These are phyloP conservation scores for Pseudozyma hubeiensis DNA, from an alignment of 1,284 basidiomycete species.

Conservation along the genomic window DNA sequence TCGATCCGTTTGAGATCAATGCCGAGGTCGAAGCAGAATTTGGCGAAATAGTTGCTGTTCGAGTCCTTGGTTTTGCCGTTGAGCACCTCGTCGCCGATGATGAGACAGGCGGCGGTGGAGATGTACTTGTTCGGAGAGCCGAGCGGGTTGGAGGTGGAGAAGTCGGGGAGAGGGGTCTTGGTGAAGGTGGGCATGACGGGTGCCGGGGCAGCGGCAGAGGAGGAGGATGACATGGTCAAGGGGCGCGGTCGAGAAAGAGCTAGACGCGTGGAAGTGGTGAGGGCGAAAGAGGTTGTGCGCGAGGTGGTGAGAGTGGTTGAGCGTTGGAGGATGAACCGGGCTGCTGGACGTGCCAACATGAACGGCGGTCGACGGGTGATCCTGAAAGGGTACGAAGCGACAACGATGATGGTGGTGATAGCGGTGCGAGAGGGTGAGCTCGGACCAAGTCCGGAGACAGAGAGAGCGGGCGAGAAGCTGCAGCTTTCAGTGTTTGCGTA, in stretches of 20 bases:
- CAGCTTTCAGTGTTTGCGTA: slow-evolving; percentile 15
- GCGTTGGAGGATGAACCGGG: neutral
- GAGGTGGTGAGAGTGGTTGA: neutral
- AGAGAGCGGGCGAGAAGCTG: neutral
- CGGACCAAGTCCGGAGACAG: slow-evolving; percentile 13
- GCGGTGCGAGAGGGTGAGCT: neutral
- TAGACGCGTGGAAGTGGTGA: neutral
- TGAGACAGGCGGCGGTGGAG: slow-evolving; percentile 58
- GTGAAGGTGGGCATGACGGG: slow-evolving; percentile 48
- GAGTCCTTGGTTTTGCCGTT: slow-evolving; percentile 81
- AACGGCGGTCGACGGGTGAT: neutral
- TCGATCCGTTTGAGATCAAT: slow-evolving; percentile 75
- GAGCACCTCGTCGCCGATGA: slow-evolving; percentile 76
- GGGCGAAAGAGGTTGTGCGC: neutral
- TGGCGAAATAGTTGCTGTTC: slow-evolving; percentile 76
- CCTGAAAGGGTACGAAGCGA: neutral
- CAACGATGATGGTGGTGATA: neutral
- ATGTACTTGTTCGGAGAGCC: slow-evolving; percentile 48
- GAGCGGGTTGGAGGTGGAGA: slow-evolving; percentile 40
- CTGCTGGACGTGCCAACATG: slow-evolving; percentile 12
- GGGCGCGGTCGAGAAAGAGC: neutral
- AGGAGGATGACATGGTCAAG: slow-evolving; percentile 7
- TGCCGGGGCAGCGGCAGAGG: neutral
- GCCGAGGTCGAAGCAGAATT: slow-evolving; percentile 65
- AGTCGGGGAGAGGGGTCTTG: slow-evolving; percentile 40